Conservation (phyloP, 1,139 yeast genomes). For the Pichia sp. region DNA sequence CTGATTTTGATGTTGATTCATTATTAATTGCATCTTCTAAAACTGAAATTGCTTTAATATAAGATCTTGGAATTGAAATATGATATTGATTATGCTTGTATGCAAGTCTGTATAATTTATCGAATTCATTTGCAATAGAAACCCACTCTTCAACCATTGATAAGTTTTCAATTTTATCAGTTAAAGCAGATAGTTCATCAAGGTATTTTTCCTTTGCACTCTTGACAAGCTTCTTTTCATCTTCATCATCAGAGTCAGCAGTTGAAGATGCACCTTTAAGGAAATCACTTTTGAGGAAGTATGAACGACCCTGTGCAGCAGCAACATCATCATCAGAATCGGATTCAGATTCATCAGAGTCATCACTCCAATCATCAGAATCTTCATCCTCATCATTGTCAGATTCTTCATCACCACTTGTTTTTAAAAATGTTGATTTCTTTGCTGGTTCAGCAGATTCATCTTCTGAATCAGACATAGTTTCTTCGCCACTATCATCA, state of each 20-base stretch:
- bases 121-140: conserved; percentile 68
- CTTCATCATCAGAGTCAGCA: conserved; percentile 46
- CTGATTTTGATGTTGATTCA: conserved; percentile 44
- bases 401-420: conserved; percentile 33
- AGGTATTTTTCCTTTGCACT: conserved; percentile 88
- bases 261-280: conserved; percentile 48
- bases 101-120: conserved; percentile 60
- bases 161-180: conserved; percentile 64
- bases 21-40: conserved; percentile 66
- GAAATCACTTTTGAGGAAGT: conserved; percentile 48
- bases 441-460: conserved; percentile 32
- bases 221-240: conserved; percentile 78
- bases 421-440: conserved; percentile 9
- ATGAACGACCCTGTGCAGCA: conserved; percentile 46
- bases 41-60: conserved; percentile 60
- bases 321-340: conserved; percentile 32
- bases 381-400: conserved; percentile 33
- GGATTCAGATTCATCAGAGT: conserved; percentile 32
- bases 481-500: conserved; percentile 31
- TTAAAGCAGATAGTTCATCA: conserved; percentile 72
- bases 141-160: conserved; percentile 76
- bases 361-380: conserved; percentile 31
- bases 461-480: conserved; percentile 23
- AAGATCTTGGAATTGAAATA: conserved; percentile 63
- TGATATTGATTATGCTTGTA: conserved; percentile 71